Percentiles rank a stretch among this genome's conserved stretches.
These are phyloP conservation scores for Globisporangium lucens DNA, from an alignment of 352 stramenopile genomes.

Conservation along the genomic window DNA sequence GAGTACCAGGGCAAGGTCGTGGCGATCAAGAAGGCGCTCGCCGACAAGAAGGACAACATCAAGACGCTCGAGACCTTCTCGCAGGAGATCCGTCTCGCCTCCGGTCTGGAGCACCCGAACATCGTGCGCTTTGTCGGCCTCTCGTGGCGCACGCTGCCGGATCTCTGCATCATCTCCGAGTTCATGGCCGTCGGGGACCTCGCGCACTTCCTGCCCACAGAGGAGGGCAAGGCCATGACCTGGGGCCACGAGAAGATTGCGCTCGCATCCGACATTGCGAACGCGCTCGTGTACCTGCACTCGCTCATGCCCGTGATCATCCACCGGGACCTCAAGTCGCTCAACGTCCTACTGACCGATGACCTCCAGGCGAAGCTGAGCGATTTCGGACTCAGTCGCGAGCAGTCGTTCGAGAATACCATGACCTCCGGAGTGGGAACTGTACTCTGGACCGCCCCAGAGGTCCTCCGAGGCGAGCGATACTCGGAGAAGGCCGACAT, in stretches of 20 bases:
- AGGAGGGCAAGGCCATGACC: neutral
- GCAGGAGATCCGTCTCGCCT: neutral
- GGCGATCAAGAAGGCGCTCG: neutral
- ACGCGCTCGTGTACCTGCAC: constrained; percentile 44
- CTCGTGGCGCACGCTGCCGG: neutral
- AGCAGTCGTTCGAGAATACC: constrained; percentile 34
- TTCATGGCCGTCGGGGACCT: neutral
- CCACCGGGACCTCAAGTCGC: constrained; percentile 57
- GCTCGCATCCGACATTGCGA: neutral
- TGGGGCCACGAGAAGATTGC: neutral
- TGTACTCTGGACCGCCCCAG: constrained; percentile 43
- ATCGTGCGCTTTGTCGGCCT: neutral
- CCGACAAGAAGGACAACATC: neutral
- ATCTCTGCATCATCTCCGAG: neutral
- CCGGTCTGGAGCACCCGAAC: neutral
- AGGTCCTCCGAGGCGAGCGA: constrained; percentile 39
- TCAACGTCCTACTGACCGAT: constrained; percentile 45
- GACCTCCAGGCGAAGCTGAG: constrained; percentile 42
- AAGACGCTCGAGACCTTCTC: neutral
- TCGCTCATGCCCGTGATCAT: constrained; percentile 47
- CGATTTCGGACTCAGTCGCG: constrained; percentile 42
- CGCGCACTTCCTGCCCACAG: neutral
- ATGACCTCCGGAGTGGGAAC: constrained; percentile 41
- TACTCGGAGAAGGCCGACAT: constrained; percentile 71
- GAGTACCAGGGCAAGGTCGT: neutral